A percentile compares a stretch with the other conserved stretches of the same genome.
phyloP scores from a whole-genome alignment of 352 stramenopile species.

The Phytophthora rubi region DNA sequence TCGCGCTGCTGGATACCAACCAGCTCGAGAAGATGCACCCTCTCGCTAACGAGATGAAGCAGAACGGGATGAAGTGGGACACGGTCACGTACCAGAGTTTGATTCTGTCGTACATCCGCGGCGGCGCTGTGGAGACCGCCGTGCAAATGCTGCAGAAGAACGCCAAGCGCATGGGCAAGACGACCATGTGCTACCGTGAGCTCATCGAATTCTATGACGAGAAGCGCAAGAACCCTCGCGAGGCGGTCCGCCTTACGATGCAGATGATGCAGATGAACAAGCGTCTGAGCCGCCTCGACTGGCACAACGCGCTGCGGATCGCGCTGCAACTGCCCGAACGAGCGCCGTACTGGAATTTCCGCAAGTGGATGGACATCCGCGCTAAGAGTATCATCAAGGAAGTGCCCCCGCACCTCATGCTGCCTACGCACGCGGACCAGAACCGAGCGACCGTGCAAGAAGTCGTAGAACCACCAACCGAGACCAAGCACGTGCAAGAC shows the following conservation, averaged over 20 bases:
- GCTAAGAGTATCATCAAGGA: slow-evolving; percentile 59
- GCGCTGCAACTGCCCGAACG: slow-evolving; percentile 70
- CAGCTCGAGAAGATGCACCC: slow-evolving; percentile 65
- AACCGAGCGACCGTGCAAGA: slow-evolving; percentile 33
- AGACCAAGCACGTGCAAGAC: slow-evolving; percentile 27
- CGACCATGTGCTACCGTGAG: slow-evolving; percentile 76
- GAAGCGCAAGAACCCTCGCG: slow-evolving; percentile 63
- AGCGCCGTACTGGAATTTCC: slow-evolving; percentile 87
- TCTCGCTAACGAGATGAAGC: slow-evolving; percentile 67
- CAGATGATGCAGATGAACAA: slow-evolving; percentile 88
- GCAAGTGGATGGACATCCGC: slow-evolving; percentile 86
- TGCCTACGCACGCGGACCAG: slow-evolving; percentile 42
- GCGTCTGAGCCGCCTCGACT: slow-evolving; percentile 77
- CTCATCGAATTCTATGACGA: slow-evolving; percentile 73
- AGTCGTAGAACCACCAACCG: neutral
- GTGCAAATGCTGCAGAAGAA: slow-evolving; percentile 74
- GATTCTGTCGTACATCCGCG: slow-evolving; percentile 68
- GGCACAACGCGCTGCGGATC: slow-evolving; percentile 71
- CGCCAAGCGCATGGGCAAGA: slow-evolving; percentile 74
- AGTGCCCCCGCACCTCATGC: slow-evolving; percentile 68
- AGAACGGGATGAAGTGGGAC: slow-evolving; percentile 67
- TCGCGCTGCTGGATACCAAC: slow-evolving; percentile 58
- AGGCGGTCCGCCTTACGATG: slow-evolving; percentile 79
- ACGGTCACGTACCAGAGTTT: slow-evolving; percentile 71
- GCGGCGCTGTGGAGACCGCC: slow-evolving; percentile 61